Base-by-base conservation (phyloP, 1,139 yeast species). In the Yamadazyma dendronema region DNA sequence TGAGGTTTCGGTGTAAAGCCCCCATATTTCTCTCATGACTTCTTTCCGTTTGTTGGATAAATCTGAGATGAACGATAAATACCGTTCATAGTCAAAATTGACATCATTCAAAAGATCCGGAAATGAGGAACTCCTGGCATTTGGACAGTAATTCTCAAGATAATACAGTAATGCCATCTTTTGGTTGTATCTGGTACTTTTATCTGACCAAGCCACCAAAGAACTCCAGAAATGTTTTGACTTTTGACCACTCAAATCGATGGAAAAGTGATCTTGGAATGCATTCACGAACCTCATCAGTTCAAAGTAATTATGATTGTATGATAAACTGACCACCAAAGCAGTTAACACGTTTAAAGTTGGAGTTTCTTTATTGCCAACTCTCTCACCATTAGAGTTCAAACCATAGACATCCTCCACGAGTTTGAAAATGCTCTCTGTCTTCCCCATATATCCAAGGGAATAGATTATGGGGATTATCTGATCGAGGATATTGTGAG, bases 11-110 rank as follows among this genome's bases (percentile, higher is more conserved):
- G 49, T 51, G 49, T 60, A 64, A 29, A 67, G 54, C 8, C 44
- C 38, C 74, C 74, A 70, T 26, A 68, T 48, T 37, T 65, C 62
- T 12, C 49, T 42, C 41, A 68, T 54, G 3, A 62, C 53, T 2
- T 52, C 49, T 11, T 42, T 35, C 41, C 76, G 53, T 36, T 57
- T 61, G 8, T 40, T 33, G 33, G 52, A 49, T 25, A 69, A 49
- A 8, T 55, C 59, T 3, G 54, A 47, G 7, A 58, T 39, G 38
- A 57, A 67, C 29, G 41, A 54, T 39, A 67, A 49, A 47, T 53
- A 70, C 3, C 65, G 64, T 40, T 67, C 69, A 46, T 66, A 67
- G 42, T 70, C 72, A 39, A 70, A 70, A 33, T 66, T 57, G 9
- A 57, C 65, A 44, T 65, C 56, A 30, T 57, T 53, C 41, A 63